Percentiles rank a stretch among this genome's conserved stretches.
phyloP scores from a whole-genome alignment of 371 early-diverging fungal species.

The Neoconidiobolus thromboides region DNA sequence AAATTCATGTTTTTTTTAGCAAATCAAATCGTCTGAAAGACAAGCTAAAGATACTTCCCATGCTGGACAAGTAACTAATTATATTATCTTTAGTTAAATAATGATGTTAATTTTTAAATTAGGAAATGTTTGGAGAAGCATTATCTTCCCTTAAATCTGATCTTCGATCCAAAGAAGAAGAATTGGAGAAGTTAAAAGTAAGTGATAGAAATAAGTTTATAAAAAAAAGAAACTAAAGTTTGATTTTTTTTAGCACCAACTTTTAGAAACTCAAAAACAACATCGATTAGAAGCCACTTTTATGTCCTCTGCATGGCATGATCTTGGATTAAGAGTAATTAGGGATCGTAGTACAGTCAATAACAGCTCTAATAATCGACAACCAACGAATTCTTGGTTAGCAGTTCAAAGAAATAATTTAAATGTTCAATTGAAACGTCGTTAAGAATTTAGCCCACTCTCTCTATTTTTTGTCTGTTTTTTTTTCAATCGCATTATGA shows the following conservation, averaged over 20 bases:
- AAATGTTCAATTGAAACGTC: slow-evolving; percentile 33
- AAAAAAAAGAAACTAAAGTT: neutral
- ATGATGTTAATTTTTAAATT: slow-evolving; percentile 13
- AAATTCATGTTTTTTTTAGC: slow-evolving; percentile 11
- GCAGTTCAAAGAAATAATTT: slow-evolving; percentile 40
- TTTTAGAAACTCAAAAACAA: slow-evolving; percentile 33
- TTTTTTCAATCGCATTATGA: no score
- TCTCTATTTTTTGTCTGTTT: no score
- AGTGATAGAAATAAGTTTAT: slow-evolving; percentile 10
- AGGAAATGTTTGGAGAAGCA: slow-evolving; percentile 25
- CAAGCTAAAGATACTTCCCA: no score
- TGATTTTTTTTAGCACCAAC: slow-evolving; percentile 9
- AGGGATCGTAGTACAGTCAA: slow-evolving; percentile 27
- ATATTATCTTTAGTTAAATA: neutral
- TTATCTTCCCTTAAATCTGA: slow-evolving; percentile 43
- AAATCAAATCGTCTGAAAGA: slow-evolving; percentile 10
- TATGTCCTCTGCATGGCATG: slow-evolving; percentile 60
- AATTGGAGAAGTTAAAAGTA: slow-evolving; percentile 43
- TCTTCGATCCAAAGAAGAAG: slow-evolving; percentile 35
- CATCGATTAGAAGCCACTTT: slow-evolving; percentile 44
- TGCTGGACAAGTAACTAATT: neutral
- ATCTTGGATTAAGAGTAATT: slow-evolving; percentile 29
- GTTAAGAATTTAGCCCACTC: slow-evolving; percentile 7
- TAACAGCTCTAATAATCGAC: slow-evolving; percentile 20
- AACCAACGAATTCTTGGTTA: slow-evolving; percentile 45